A percentile compares a stretch with the other conserved stretches of the same genome.
Evolutionary conservation across 495 filamentous ascomycete genomes (phyloP).

Genomic region (Tuber umbilicatum): DNA sequence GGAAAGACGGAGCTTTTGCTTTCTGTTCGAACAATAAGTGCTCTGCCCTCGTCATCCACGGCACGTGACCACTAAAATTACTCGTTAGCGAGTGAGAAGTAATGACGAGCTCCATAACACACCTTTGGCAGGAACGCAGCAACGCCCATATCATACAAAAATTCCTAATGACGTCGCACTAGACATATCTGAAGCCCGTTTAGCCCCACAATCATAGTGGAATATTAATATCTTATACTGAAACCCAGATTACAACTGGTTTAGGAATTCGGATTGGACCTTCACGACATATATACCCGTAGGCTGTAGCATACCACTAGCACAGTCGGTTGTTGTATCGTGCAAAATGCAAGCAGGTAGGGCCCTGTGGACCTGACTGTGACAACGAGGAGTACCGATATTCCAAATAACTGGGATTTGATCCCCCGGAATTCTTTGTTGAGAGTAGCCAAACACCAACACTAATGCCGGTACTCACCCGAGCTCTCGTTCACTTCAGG

Average conservation of each 20-base stretch:
- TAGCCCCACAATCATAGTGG: neutral
- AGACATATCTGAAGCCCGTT: neutral
- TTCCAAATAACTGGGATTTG: too few species aligned
- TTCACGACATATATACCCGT: neutral
- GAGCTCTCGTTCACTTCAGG: too few species aligned
- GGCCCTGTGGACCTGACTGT: too few species aligned
- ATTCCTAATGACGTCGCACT: neutral
- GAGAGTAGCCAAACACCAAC: too few species aligned
- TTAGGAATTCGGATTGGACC: neutral
- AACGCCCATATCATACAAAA: neutral
- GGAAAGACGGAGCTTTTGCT: neutral
- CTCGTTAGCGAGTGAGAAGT: neutral
- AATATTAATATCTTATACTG: neutral
- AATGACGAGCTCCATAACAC: neutral
- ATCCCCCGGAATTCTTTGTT: too few species aligned
- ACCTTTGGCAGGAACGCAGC: neutral
- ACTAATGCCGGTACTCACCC: conserved; percentile 51
- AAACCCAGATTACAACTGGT: neutral
- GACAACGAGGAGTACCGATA: too few species aligned
- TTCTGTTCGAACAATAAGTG: neutral
- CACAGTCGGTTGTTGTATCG: too few species aligned
- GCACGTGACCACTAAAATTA: neutral
- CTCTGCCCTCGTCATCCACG: neutral
- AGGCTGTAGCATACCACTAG: too few species aligned
- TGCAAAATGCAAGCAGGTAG: too few species aligned